These are phyloP conservation scores for Dalechampia spathulata DNA, from an alignment of 441 rosid species.

Conservation along the genomic window DNA sequence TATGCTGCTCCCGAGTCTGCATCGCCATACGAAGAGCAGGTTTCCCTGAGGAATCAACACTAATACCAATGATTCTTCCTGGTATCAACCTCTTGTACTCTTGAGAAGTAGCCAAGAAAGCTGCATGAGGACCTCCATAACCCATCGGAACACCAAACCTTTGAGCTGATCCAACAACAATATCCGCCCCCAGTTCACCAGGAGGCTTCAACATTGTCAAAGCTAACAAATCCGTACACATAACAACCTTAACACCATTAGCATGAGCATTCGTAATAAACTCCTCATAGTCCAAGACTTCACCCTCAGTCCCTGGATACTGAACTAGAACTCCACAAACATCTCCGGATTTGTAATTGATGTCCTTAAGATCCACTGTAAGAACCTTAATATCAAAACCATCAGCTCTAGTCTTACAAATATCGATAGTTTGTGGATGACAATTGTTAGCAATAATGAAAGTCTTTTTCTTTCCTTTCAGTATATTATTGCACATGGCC, in stretches of 20 bases:
- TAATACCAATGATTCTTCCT: slow-evolving; percentile 86
- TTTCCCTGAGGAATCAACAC: slow-evolving; percentile 90
- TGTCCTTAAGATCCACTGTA: slow-evolving; percentile 59
- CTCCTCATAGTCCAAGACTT: slow-evolving; percentile 78
- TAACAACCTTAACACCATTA: slow-evolving; percentile 93
- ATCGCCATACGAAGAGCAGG: slow-evolving; percentile 94
- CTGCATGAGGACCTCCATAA: slow-evolving; percentile 98
- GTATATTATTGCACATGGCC: slow-evolving; percentile 96
- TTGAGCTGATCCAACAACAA: slow-evolving; percentile 92
- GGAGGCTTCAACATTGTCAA: slow-evolving; percentile 96
- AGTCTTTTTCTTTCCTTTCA: slow-evolving; percentile 87
- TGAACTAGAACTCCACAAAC: slow-evolving; percentile 96
- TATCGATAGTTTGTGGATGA: slow-evolving; percentile 90
- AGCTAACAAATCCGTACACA: slow-evolving; percentile 88
- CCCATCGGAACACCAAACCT: slow-evolving; percentile 99
- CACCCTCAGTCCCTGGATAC: slow-evolving; percentile 96
- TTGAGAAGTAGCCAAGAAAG: slow-evolving; percentile 91
- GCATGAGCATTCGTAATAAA: slow-evolving; percentile 85
- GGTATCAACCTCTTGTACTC: slow-evolving; percentile 99
- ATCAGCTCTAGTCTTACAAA: slow-evolving; percentile 84
- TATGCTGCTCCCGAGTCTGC: slow-evolving; percentile 99
- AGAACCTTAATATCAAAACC: slow-evolving; percentile 80
- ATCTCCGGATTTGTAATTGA: slow-evolving; percentile 74
- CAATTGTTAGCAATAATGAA: slow-evolving; percentile 78
- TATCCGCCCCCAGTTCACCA: slow-evolving; percentile 89